Percentiles rank a stretch among this genome's conserved stretches.
phyloP scores from a whole-genome alignment of 495 filamentous ascomycete genomes.

The Penicillium waksmanii region DNA sequence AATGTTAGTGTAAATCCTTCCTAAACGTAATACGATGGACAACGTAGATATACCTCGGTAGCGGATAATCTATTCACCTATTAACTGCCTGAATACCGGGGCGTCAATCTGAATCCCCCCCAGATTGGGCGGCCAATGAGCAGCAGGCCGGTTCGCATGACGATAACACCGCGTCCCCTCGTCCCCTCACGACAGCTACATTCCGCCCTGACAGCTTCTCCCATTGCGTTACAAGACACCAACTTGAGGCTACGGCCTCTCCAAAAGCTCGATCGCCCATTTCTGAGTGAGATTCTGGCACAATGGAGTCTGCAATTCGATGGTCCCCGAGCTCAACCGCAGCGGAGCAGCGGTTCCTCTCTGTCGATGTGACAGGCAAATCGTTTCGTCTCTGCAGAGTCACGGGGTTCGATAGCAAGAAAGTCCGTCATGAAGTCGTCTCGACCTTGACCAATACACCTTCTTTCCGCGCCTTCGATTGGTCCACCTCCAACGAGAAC shows the following conservation, averaged over 20 bases:
- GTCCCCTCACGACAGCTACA: conserved; percentile 7
- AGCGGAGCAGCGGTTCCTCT: conserved; percentile 71
- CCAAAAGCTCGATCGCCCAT: background rate
- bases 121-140: conserved; percentile 39
- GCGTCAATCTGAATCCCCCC: conserved; percentile 36
- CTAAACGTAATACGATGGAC: no score
- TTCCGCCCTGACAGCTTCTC: conserved; percentile 1
- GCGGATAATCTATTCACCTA: background rate
- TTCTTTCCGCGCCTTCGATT: conserved; percentile 90
- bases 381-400: conserved; percentile 80
- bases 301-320: conserved; percentile 74
- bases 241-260: conserved; percentile 21
- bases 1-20: no score
- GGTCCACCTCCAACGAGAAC: conserved; percentile 78
- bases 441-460: conserved; percentile 80
- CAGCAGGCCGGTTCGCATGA: conserved; percentile 24
- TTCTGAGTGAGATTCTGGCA: conserved; percentile 9
- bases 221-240: conserved; percentile 5
- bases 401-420: conserved; percentile 58
- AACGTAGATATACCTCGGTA: background rate
- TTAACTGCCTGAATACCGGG: conserved; percentile 14
- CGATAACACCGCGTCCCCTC: conserved; percentile 24
- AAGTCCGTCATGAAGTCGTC: conserved; percentile 67
- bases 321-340: conserved; percentile 84
- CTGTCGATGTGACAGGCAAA: conserved; percentile 80